Base-by-base conservation (phyloP, 148 eudicot genomes). In the Vaccinium myrtillus region DNA sequence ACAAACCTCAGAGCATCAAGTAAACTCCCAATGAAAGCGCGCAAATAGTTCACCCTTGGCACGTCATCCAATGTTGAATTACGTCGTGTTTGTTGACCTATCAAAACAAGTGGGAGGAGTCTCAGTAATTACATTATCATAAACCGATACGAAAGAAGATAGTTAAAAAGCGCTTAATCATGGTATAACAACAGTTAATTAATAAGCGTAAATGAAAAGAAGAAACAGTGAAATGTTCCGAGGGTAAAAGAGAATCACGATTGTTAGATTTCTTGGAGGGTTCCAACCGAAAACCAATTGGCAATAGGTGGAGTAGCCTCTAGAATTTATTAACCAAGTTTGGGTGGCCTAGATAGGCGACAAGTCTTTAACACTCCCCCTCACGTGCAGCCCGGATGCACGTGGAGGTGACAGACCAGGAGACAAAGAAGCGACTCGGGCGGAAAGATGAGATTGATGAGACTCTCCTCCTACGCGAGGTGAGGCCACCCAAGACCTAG, bases 1-100 rank as follows among this genome's bases (percentile, higher is more conserved):
- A 32, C 82, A 56, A 87, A 91, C 94, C 94, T 91, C 51, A 91
- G 25, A 69, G 92, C 92, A 82, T 92, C 86, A 84, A 84, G 86
- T 53, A 84, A 27, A 53, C 69, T 67, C 51, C 82, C 53, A 21
- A 84, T 67, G 53, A 59, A 67, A 54, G 53, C 75, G 67, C 15
- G 78, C 71, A 78, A 65, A 65, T 78, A 84, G 7, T 54, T 50
- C 48, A 84, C 74, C 50, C 82, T 84, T 39, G 69, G 11, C 49
- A 19, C 50, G 63, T 92, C 94, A 19, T 91, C n/a, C 53, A 90
- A 0, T 16, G 79, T 48, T 58, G 81, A 27, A 48, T 74, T 83
- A 12, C 87, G 76, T 7, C n/a, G 50, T 25, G 83, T 84, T 48
- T 48, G 9, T 77, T 92, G 93, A 46, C 94, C 94, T 92, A 80